Evolutionary conservation across 176 grass and related monocot genomes (phyloP), one percentile per base, ranked within the genome.

Genomic region (Bolboschoenus planiculmis): DNA sequence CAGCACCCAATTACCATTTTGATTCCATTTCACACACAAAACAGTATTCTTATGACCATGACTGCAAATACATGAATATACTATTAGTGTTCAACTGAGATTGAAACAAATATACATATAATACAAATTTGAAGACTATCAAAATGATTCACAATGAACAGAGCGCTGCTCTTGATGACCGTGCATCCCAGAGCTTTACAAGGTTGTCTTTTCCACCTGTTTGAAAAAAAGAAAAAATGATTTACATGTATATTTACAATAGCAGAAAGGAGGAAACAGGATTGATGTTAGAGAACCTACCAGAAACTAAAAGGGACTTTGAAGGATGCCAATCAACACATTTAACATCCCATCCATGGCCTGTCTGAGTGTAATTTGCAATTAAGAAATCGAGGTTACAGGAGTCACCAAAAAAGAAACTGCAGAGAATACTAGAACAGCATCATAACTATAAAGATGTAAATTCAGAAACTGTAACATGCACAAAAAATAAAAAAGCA

Each of bases 291-390:
- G 76, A 84, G 54, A 74, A 71, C 90, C 87, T 47, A 99, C 96
- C 96, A 89, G 96, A 99, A 78, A 91, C 96, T 75, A 99, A 83
- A 87, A 99, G 89, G 76, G 96, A 99, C 83, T 99, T 99, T 5
- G 96, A 85, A 78, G 96, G 96, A 73, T 99, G 96, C 96, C 96
- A 99, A 80, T 99, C 96, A 57, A 99, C 92, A 90, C 86, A 87
- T 87, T 99, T 99, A 84, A 99, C 96, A 85, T 99, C 92, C 96
- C 96, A 99, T 87, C 96, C 96, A 87, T 99, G 96, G 89, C 96
- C 96, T 99, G 89, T 88, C 90, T 95, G 89, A 98, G 87, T 98
- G 86, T 75, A 90, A 98, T 74, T 79, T 81, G 57, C 85, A 80
- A 56, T 87, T 63, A 53, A 85, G 47, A 83, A 85, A 90, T 86